Base-by-base conservation (phyloP, 73 alveolate genomes). In the Paraurostyla sp. region DNA sequence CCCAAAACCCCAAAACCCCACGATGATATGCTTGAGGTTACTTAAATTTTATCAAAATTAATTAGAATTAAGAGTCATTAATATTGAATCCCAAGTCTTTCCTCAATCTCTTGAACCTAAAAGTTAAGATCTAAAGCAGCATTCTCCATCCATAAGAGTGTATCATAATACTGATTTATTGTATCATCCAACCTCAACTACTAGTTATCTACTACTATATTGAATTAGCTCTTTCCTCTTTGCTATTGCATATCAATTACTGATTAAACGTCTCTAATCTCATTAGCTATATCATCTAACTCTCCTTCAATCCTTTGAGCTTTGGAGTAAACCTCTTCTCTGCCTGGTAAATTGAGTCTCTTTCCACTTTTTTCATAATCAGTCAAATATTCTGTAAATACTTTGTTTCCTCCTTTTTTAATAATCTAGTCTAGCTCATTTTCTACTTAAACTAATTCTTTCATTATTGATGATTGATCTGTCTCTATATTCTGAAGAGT, bases 111-210 rank as follows among this genome's bases (percentile, higher is more conserved):
- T 29, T 60, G 51, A 20, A 60, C 78, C 25, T 60, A 25, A 27
- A 29, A 60, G 32, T 60, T 60, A 13, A 60, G 49, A 32, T 60
- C 78, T 29, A 60, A 11, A 23, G 78, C 9, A 27, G 78, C 78
- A 60, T 60, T 60, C 25, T 60, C 78, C 6, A 60, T 45, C 78
- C 78, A 60, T 23, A 60, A 2, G 22, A 60, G 25, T 60, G 78
- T 60, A 9, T 60, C 78, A 60, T 60, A 60, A 50, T 60, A 60
- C 32, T 7, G 23, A 60, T 60, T 60, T 25, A 60, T 23, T 25
- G 32, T 60, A 13, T 7, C 3, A 60, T 60, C 78, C 9, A 60
- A 29, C 22, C 32, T 60, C 13, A 60, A 6, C 32, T 18, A 11
- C 23, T 60, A 60, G 13, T 23, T 23, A 18, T 50, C 78, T 60